These are phyloP conservation scores for Pharnaceum exiguum DNA, from an alignment of 148 eudicot species.

Conservation along the genomic window DNA sequence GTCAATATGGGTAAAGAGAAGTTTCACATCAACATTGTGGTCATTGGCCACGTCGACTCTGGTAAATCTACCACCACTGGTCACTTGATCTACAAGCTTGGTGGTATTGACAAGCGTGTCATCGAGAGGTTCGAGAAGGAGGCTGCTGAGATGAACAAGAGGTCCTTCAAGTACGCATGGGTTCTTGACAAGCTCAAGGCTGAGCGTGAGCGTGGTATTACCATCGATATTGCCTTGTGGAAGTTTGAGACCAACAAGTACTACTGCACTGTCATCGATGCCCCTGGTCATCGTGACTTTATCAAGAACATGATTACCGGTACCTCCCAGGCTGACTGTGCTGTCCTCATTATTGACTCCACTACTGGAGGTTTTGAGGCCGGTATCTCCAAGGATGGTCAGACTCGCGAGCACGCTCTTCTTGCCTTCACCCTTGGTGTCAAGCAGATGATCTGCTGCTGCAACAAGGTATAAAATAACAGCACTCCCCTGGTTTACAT, in stretches of 20 bases:
- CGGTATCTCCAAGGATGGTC: conserved; percentile 59
- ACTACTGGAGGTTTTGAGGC: conserved; percentile 63
- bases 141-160: conserved; percentile 65
- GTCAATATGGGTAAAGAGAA: conserved; percentile 46
- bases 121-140: conserved; percentile 59
- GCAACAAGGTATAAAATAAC: conserved; percentile 35
- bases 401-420: conserved; percentile 63
- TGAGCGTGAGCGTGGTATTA: conserved; percentile 47
- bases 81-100: conserved; percentile 58
- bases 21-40: conserved; percentile 42
- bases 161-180: conserved; percentile 60
- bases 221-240: conserved; percentile 51
- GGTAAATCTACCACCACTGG: conserved; percentile 55
- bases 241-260: conserved; percentile 49
- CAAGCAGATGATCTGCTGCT: conserved; percentile 50
- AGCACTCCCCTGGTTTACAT: not conserved
- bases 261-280: conserved; percentile 49
- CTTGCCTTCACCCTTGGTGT: conserved; percentile 64
- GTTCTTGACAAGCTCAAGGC: conserved; percentile 57
- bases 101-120: conserved; percentile 58
- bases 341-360: conserved; percentile 51
- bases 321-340: conserved; percentile 57
- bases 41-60: conserved; percentile 57
- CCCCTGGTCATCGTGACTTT: conserved; percentile 47
- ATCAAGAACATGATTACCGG: conserved; percentile 58